Percentiles rank a stretch among this genome's conserved stretches.
phyloP scores from a whole-genome alignment of 23 red algal genomes.

The Cyanidium caldarium region DNA sequence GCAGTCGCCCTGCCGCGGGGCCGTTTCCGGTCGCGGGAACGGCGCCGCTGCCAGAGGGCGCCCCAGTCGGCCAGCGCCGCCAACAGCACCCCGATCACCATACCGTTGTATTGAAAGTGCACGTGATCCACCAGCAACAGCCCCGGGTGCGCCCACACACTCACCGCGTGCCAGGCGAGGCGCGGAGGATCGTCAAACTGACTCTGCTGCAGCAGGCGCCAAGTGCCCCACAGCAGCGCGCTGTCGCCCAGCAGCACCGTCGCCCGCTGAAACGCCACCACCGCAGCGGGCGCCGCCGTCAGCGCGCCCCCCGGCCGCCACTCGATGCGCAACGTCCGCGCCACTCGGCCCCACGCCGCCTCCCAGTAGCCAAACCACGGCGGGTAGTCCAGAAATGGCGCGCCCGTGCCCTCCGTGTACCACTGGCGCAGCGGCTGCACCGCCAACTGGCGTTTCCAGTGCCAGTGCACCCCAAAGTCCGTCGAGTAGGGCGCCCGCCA shows the following conservation, averaged over 20 bases:
- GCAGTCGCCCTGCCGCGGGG: too few relatives aligned
- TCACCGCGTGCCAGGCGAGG: not conserved
- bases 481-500: slow-evolving; percentile 2
- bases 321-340: slow-evolving; percentile 8
- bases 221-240: slow-evolving; percentile 2
- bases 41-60: slow-evolving; percentile 8
- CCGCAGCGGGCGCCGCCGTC: not conserved
- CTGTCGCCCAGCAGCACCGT: slow-evolving; percentile 25
- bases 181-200: not conserved
- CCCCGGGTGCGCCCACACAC: slow-evolving; percentile 13
- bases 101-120: slow-evolving; percentile 92
- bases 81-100: slow-evolving; percentile 29
- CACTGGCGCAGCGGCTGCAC: slow-evolving; percentile 29
- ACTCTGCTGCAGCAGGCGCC: not conserved
- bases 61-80: slow-evolving; percentile 8
- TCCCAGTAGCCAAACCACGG: slow-evolving; percentile 77
- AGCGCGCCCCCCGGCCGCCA: not conserved
- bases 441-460: slow-evolving; percentile 57
- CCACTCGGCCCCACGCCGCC: slow-evolving; percentile 1
- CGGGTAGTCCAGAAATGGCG: slow-evolving; percentile 77
- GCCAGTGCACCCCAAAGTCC: slow-evolving; percentile 77
- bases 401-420: slow-evolving; percentile 50
- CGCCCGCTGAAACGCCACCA: slow-evolving; percentile 19
- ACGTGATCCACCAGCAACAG: slow-evolving; percentile 77
- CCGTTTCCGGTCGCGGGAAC: too few relatives aligned